Evolutionary conservation across 495 filamentous ascomycete species (phyloP), one percentile per base, ranked within the genome.

Genomic region (Friedmanniomyces simplex): DNA sequence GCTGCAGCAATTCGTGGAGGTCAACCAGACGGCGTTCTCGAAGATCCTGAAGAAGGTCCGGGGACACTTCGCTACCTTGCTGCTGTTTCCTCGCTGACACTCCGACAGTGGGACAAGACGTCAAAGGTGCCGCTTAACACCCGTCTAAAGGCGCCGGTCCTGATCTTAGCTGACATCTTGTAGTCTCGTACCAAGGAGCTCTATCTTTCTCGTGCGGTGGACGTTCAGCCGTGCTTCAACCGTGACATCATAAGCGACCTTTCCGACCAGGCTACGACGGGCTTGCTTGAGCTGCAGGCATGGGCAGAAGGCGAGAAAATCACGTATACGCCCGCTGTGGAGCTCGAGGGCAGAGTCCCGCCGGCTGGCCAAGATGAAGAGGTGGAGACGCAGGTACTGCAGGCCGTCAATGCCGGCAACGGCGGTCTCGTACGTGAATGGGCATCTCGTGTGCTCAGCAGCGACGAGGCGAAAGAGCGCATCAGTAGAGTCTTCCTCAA

Each of bases 201-300:
- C 22, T 97, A 96, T 67, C 83, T 98, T 32, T 91, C 93, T 12
- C 82, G 93, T 18, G 93, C 94, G 12, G 91, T 97, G 50, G 93
- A 98, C 71, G 90, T 96, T 48, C 93, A 96, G 66, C 94, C 93
- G 1, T 96, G 91, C 69, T 98, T 98, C 77, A 97, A 97, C 71
- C 81, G 90, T 37, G 85, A 95, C 58, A 87, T 97, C 59, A 93
- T 98, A 63, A 94, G 91, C 66, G 91, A 95, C 60, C 79, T 97
- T 21, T 95, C 94, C 0, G 94, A 98, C 63, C 89, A 95, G 69
- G 93, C 94, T 20, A 96, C 91, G 1, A 95, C 88, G 16, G 91
- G 88, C 63, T 75, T 94, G 22, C 80, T 96, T 56, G 93, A 98
- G 64, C 80, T 96, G 26, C 89, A 89, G 53, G 93, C 90, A 12